Conservation (phyloP, 2,329 filamentous ascomycete species). For the Cytospora piceae region DNA sequence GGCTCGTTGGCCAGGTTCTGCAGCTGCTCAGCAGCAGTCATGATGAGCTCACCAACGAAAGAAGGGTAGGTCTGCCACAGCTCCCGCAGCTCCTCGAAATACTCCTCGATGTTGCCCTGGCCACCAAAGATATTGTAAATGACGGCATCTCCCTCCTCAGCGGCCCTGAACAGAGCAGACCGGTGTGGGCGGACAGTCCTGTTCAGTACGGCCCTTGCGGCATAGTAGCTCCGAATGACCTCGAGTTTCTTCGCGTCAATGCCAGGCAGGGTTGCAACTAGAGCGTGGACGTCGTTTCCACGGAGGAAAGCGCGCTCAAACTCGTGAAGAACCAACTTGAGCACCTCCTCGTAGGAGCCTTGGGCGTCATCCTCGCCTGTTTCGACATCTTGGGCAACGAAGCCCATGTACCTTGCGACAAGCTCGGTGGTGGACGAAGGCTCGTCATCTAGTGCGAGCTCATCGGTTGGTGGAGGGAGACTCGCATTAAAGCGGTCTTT, state of each 20-base stretch:
- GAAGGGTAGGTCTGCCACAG: slow-evolving; percentile 89
- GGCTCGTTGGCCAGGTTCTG: slow-evolving; percentile 82
- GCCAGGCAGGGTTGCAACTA: slow-evolving; percentile 83
- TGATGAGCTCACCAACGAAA: slow-evolving; percentile 85
- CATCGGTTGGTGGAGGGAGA: slow-evolving; percentile 89
- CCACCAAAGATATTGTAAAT: slow-evolving; percentile 96
- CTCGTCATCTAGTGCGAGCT: slow-evolving; percentile 97
- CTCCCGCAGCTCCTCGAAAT: slow-evolving; percentile 95
- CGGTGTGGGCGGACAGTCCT: slow-evolving; percentile 89
- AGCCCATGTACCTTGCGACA: slow-evolving; percentile 90
- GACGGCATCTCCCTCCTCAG: slow-evolving; percentile 78
- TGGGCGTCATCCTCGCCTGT: slow-evolving; percentile 89
- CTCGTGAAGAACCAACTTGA: slow-evolving; percentile 91
- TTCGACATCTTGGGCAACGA: slow-evolving; percentile 85
- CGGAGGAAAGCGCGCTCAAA: slow-evolving; percentile 94
- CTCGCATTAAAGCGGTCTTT: slow-evolving; percentile 87
- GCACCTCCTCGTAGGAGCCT: slow-evolving; percentile 87
- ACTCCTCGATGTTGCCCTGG: slow-evolving; percentile 98
- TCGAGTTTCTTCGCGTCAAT: slow-evolving; percentile 91
- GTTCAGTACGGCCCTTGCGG: slow-evolving; percentile 80
- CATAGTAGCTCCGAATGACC: slow-evolving; percentile 90
- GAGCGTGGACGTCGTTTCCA: slow-evolving; percentile 93
- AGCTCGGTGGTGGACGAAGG: slow-evolving; percentile 94
- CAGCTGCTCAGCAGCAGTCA: slow-evolving; percentile 81
- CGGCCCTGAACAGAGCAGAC: slow-evolving; percentile 88